Evolutionary conservation across 805 yeast species (phyloP), one percentile per base, ranked within the genome.

Genomic region (Kazachstania kunashirensis): DNA sequence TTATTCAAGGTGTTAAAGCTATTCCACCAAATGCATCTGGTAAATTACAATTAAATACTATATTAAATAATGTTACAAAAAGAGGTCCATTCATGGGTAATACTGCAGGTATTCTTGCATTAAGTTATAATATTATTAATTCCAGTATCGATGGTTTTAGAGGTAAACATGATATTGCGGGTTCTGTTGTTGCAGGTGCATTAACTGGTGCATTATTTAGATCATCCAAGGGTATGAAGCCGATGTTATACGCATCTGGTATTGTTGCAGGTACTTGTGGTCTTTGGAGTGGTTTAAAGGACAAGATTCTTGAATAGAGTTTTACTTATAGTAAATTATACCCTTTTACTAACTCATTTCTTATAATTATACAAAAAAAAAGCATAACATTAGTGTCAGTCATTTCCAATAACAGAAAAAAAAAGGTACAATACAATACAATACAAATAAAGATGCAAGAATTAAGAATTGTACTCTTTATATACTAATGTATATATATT

Each of bases 31-130:
- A 74, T 42, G 76, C 88, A 23, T 77, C 95, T 10, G 77, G 83
- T 38, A 84, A 81, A 59, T 71, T 92, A 59, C 79, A 84, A 59
- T 69, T 88, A 45, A 92, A 92, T 68, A 86, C 96, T 8, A 70
- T 92, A 30, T 73, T 92, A 52, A 92, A 92, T 69, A 84, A 84
- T 56, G 73, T 92, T 53, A 92, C 98, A 28, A 82, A 85, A 55
- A 78, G 95, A 61, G 98, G 98, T 42, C 98, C 98, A 16, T 89
- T 76, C 62, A 64, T 89, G 55, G 98, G 97, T 50, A 92, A 92
- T 67, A 78, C 81, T 36, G 94, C 95, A 12, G 98, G 96, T 66
- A 94, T 86, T 15, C 70, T 92, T 49, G 96, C 96, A 17, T 64
- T 92, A 51, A 73, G 82, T 46, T 92, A 92, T 65, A 92, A 92